phyloP scores from a whole-genome alignment of 164 flowering plant genomes.

The Tetrastigma voinierianum region DNA sequence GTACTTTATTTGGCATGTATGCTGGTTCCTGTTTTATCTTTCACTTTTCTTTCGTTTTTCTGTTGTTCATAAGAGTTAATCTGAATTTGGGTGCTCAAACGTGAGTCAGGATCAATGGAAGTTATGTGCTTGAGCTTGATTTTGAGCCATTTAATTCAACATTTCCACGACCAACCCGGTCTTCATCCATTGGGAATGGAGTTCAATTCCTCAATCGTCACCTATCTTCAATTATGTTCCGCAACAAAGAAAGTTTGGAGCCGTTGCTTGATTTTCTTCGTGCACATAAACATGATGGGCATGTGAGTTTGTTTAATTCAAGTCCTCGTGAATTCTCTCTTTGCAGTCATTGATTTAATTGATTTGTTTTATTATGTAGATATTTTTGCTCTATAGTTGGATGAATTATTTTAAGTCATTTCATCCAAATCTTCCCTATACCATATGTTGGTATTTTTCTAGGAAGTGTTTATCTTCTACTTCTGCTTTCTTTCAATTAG shows the following conservation, averaged over 20 bases:
- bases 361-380: too few species aligned
- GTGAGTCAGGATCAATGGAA: conserved; percentile 33
- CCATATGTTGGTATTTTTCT: too few species aligned
- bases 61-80: too few species aligned
- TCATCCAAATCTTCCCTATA: too few species aligned
- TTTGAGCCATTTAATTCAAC: conserved; percentile 86
- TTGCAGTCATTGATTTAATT: too few species aligned
- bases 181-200: conserved; percentile 92
- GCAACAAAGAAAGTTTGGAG: conserved; percentile 76
- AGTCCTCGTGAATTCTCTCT: background rate
- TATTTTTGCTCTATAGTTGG: too few species aligned
- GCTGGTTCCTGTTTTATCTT: background rate
- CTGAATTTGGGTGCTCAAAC: background rate
- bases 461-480: too few species aligned
- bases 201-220: conserved; percentile 96
- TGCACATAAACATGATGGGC: conserved; percentile 74
- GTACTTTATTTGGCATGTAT: background rate
- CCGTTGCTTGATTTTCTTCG: conserved; percentile 90
- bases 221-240: conserved; percentile 93
- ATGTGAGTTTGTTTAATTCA: conserved; percentile 46
- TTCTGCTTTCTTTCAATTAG: too few species aligned
- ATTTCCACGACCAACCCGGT: conserved; percentile 73
- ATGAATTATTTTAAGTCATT: too few species aligned
- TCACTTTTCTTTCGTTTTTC: background rate
- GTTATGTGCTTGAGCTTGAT: conserved; percentile 80